phyloP scores from a whole-genome alignment of 352 stramenopile genomes.

The Phytophthora idaei region DNA sequence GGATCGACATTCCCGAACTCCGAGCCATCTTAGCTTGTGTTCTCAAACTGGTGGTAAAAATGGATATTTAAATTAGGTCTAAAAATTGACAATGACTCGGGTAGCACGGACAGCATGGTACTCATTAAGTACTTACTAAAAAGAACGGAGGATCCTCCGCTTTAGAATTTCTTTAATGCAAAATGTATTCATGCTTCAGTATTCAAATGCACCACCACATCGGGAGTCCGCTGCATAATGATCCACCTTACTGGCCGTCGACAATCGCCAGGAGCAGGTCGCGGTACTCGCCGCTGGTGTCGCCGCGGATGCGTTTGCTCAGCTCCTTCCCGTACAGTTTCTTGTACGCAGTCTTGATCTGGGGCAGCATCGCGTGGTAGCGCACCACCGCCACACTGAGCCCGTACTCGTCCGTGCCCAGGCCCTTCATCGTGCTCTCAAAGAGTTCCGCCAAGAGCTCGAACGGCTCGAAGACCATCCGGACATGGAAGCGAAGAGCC shows the following conservation, averaged over 20 bases:
- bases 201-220: background rate
- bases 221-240: too few relatives aligned
- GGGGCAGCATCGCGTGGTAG: background rate
- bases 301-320: background rate
- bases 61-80: too few relatives aligned
- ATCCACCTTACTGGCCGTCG: constrained; percentile 32
- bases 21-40: too few relatives aligned
- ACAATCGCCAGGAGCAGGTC: constrained; percentile 30
- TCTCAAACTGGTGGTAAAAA: too few relatives aligned
- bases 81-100: too few relatives aligned
- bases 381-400: background rate
- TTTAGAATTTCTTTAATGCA: background rate
- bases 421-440: background rate
- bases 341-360: background rate
- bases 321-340: background rate
- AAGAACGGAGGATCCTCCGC: too few relatives aligned
- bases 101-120: too few relatives aligned
- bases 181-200: constrained; percentile 2
- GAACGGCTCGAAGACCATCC: background rate
- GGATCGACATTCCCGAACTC: too few relatives aligned
- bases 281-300: background rate
- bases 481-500: background rate
- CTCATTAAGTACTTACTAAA: too few relatives aligned
- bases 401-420: background rate
- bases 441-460: background rate